Percentiles rank a stretch among this genome's conserved stretches.
Conservation (phyloP, 768 basidiomycete species). For the Pleurotus djamor region DNA sequence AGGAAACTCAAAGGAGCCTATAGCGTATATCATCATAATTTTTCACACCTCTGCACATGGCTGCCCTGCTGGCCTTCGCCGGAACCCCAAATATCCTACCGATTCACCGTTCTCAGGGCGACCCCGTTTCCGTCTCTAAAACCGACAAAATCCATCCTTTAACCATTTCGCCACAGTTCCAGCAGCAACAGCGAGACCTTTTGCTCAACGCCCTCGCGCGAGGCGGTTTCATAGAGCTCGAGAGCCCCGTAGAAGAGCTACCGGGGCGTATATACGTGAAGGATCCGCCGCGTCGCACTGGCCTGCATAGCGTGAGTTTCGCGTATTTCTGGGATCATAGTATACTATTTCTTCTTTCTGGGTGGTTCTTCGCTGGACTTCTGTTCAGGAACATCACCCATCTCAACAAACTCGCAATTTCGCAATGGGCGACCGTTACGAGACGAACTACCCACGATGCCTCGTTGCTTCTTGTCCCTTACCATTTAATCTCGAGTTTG, state of each 20-base stretch:
- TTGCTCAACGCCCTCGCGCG: background rate
- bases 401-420: conserved; percentile 4
- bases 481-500: background rate
- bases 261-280: background rate
- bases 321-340: too few relatives aligned
- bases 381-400: background rate
- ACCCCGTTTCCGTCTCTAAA: background rate
- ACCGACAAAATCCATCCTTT: background rate
- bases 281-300: background rate
- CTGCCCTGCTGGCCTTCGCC: background rate
- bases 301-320: background rate
- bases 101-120: conserved; percentile 6
- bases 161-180: background rate
- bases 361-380: background rate
- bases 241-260: background rate
- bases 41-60: conserved; percentile 6
- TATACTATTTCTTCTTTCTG: too few relatives aligned
- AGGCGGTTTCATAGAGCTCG: background rate
- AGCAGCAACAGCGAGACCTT: background rate
- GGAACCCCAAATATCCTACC: conserved; percentile 4
- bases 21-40: background rate
- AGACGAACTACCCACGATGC: conserved; percentile 4
- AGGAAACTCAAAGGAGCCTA: conserved; percentile 1
- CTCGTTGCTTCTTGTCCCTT: background rate
- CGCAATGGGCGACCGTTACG: conserved; percentile 2